A percentile compares a stretch with the other conserved stretches of the same genome.
Conservation (phyloP, 257 asterid genomes). For the Solanum chilense region DNA sequence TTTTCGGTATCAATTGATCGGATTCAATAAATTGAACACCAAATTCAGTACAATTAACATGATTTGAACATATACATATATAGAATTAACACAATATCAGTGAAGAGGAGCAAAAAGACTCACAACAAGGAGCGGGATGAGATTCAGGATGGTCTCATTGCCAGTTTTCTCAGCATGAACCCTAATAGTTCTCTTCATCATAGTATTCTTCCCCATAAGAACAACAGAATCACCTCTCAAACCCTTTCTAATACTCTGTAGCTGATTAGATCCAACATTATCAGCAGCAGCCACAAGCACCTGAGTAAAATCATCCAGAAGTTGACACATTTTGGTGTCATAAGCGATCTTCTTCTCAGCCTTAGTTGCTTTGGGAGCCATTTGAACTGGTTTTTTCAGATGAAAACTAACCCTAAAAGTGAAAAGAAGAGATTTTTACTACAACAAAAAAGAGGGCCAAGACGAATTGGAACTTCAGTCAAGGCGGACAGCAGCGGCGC, state of each 20-base stretch:
- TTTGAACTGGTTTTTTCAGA: neutral
- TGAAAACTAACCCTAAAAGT: slow-evolving; percentile 14
- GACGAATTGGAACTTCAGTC: slow-evolving; percentile 35
- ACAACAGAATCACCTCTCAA: slow-evolving; percentile 76
- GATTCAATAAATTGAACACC: neutral
- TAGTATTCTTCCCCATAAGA: slow-evolving; percentile 93
- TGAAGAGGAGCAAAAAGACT: slow-evolving; percentile 1
- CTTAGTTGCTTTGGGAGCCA: slow-evolving; percentile 54
- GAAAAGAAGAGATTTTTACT: slow-evolving; percentile 29
- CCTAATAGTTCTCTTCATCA: slow-evolving; percentile 84
- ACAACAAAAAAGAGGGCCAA: slow-evolving; percentile 62
- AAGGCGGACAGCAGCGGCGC: slow-evolving; percentile 81
- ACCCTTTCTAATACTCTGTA: slow-evolving; percentile 69
- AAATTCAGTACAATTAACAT: neutral
- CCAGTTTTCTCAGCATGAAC: slow-evolving; percentile 82
- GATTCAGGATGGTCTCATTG: slow-evolving; percentile 48
- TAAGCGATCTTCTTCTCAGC: slow-evolving; percentile 78
- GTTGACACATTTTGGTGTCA: slow-evolving; percentile 62
- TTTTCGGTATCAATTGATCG: neutral
- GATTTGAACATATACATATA: neutral
- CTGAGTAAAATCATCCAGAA: slow-evolving; percentile 77
- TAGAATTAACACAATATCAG: neutral
- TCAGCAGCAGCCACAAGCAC: slow-evolving; percentile 68
- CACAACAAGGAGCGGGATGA: slow-evolving; percentile 80
- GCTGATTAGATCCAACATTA: slow-evolving; percentile 82